Evolutionary conservation across 495 filamentous ascomycete species (phyloP), one percentile per base, ranked within the genome.

Genomic region (Pyrenopolyporus hunteri): DNA sequence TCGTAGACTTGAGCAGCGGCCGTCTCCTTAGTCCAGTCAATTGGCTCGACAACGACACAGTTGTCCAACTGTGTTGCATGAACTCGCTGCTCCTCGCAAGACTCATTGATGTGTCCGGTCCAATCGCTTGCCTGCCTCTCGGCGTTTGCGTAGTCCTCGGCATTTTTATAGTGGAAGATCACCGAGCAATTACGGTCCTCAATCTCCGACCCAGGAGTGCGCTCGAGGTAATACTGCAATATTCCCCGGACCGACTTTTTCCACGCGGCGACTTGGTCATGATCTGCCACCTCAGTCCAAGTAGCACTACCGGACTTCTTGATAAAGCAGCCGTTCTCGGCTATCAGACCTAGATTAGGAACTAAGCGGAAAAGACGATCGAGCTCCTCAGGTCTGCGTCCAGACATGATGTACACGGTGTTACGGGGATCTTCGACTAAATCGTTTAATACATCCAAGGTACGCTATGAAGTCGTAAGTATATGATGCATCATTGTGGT

Each of bases 371-470:
- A 96, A 6, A 95, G 77, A 0, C 85, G 81, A 59, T 96, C 92
- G 33, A 97, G 87, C 67, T 97, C 91, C 68, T 96, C 89, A 0
- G 90, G 87, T 67, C 85, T 86, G 20, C 90, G 84, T 10, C 90
- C 86, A 33, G 89, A 93, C 92, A 95, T 97, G 54, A 97, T 86
- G 64, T 96, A 97, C 26, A 97, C 87, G n/a, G 87, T 83, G 66
- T 97, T 97, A 19, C 77, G 80, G 0, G 86, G 80, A 65, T 96
- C 91, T 6, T 86, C 77, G 19, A 92, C 80, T 22, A 97, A 71
- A 45, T 95, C 91, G 35, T 87, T 90, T 26, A 97, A 72, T 1
- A 88, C 84, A 42, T 90, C 88, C 53, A 95, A 81, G 7, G 91
- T 90, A 20, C 90, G 87, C 73, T 83, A 48, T 1, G 28, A 6